These are phyloP conservation scores for Gamarada debralockiae DNA, from an alignment of 495 filamentous ascomycete species.

Conservation along the genomic window DNA sequence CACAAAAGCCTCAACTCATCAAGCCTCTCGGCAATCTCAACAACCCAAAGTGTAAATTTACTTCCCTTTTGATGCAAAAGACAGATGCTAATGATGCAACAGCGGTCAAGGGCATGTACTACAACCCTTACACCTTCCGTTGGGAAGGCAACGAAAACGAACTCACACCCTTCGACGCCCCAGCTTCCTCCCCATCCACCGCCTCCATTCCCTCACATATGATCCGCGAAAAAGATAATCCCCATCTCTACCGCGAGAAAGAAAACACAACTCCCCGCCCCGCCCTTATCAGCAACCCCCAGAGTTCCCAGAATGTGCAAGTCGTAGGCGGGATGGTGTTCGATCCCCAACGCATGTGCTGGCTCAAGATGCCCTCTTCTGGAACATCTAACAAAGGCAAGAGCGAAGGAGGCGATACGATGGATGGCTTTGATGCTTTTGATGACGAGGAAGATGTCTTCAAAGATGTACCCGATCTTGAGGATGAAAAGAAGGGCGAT, in stretches of 20 bases:
- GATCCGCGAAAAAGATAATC: conserved; percentile 29
- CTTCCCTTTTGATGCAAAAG: background rate
- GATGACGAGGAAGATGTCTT: conserved; percentile 58
- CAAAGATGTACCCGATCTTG: conserved; percentile 51
- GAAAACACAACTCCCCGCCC: conserved; percentile 67
- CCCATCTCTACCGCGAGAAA: conserved; percentile 35
- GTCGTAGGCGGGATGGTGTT: conserved; percentile 96
- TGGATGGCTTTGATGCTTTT: conserved; percentile 77
- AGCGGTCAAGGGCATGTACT: conserved; percentile 93
- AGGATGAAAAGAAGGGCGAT: conserved; percentile 39
- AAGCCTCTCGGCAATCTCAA: conserved; percentile 62
- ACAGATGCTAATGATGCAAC: conserved; percentile 5
- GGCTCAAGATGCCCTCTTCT: conserved; percentile 62
- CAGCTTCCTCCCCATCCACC: conserved; percentile 38
- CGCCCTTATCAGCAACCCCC: conserved; percentile 89
- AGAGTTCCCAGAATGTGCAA: conserved; percentile 71
- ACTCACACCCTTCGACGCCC: conserved; percentile 66
- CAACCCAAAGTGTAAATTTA: conserved; percentile 61
- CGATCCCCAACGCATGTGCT: conserved; percentile 93
- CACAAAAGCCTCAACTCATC: conserved; percentile 65
- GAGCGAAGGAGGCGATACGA: conserved; percentile 37
- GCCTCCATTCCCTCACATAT: conserved; percentile 42
- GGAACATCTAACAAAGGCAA: conserved; percentile 13
- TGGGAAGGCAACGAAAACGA: conserved; percentile 97
- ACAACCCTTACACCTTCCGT: conserved; percentile 75